phyloP scores from a whole-genome alignment of 371 early-diverging fungal genomes.

The Circinella minor region DNA sequence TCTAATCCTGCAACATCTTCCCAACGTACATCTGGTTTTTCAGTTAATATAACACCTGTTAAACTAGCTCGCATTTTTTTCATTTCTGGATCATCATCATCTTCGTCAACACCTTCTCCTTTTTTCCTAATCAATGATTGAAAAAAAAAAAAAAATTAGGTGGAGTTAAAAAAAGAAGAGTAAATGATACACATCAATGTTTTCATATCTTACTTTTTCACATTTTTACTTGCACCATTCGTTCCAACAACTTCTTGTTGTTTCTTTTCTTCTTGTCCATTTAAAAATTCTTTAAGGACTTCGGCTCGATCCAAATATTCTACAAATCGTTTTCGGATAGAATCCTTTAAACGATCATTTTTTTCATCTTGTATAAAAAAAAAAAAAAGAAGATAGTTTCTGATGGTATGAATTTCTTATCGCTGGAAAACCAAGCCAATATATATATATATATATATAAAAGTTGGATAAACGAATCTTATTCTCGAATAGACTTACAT shows the following conservation, averaged over 20 bases:
- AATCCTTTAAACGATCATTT: slow-evolving; percentile 85
- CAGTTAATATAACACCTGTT: slow-evolving; percentile 88
- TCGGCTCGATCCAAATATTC: slow-evolving; percentile 96
- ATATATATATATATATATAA: no score
- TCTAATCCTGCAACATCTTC: slow-evolving; percentile 98
- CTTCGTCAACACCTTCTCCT: slow-evolving; percentile 46
- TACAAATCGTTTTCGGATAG: slow-evolving; percentile 87
- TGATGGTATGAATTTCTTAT: no score
- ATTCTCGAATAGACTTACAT: slow-evolving; percentile 62
- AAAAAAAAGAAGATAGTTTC: neutral
- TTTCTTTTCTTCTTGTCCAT: slow-evolving; percentile 70
- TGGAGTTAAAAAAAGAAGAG: neutral
- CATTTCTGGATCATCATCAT: slow-evolving; percentile 87
- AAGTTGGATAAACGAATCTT: no score
- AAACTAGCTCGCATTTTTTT: slow-evolving; percentile 87
- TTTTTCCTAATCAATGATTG: slow-evolving; percentile 34
- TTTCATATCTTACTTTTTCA: slow-evolving; percentile 46
- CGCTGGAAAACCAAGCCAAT: no score
- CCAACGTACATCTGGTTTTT: slow-evolving; percentile 96
- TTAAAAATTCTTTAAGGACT: slow-evolving; percentile 85
- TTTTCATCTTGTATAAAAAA: slow-evolving; percentile 82
- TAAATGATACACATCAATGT: neutral
- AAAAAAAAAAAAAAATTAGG: no score
- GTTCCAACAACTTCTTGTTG: slow-evolving; percentile 65
- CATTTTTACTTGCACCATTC: slow-evolving; percentile 54